A percentile compares a stretch with the other conserved stretches of the same genome.
Evolutionary conservation across 768 basidiomycete genomes (phyloP).

Genomic region (Amanita inopinata): DNA sequence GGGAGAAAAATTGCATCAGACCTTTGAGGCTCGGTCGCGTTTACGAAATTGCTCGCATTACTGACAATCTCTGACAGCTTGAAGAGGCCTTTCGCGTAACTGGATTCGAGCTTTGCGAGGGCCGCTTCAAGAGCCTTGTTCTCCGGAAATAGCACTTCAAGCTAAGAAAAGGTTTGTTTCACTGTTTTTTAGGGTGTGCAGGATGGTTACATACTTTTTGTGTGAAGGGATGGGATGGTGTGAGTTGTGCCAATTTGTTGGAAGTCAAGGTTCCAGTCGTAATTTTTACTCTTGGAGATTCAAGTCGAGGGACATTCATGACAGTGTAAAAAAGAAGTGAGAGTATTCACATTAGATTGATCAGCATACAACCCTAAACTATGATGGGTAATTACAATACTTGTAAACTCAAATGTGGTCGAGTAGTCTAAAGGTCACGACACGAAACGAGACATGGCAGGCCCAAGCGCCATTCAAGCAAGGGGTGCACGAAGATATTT

Average conservation of each 20-base stretch:
- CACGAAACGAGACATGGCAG: constrained; percentile 12
- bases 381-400: constrained; percentile 1
- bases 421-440: background rate
- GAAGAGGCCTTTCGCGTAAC: constrained; percentile 2
- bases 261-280: constrained; percentile 15
- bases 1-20: constrained; percentile 13
- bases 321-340: background rate
- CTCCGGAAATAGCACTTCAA: constrained; percentile 55
- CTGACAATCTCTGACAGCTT: constrained; percentile 13
- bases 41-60: constrained; percentile 23
- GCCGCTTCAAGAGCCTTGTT: constrained; percentile 25
- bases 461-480: constrained; percentile 18
- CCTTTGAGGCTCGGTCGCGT: constrained; percentile 18
- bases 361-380: constrained; percentile 5
- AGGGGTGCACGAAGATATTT: constrained; percentile 58
- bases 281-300: constrained; percentile 16
- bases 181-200: background rate
- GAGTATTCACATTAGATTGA: constrained; percentile 2
- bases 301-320: constrained; percentile 12
- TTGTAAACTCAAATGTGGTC: background rate
- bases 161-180: constrained; percentile 23
- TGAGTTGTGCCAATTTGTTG: constrained; percentile 24
- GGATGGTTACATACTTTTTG: constrained; percentile 32
- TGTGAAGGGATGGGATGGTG: constrained; percentile 38
- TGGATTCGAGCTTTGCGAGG: constrained; percentile 19